These are phyloP conservation scores for Erucastrum elatum DNA, from an alignment of 345 rosid species.

Conservation along the genomic window DNA sequence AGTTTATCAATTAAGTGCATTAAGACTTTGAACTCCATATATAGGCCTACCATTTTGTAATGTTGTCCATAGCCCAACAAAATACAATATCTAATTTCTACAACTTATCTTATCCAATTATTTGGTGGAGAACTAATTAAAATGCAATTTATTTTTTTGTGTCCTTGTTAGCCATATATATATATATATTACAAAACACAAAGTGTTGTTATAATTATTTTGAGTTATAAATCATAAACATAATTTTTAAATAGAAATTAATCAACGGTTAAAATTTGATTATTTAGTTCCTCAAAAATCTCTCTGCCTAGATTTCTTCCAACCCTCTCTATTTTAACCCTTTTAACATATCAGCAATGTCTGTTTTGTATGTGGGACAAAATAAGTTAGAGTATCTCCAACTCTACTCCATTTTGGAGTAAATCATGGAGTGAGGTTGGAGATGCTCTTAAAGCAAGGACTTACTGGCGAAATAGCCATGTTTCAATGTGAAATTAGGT, in stretches of 20 bases:
- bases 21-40: constrained; percentile 11
- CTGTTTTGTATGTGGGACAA: too few relatives aligned
- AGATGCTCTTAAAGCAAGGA: too few relatives aligned
- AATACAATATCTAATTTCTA: background rate
- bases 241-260: background rate
- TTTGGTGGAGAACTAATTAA: background rate
- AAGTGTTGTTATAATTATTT: background rate
- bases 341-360: too few relatives aligned
- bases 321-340: too few relatives aligned
- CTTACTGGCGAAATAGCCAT: too few relatives aligned
- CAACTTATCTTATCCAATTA: background rate
- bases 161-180: too few relatives aligned
- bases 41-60: constrained; percentile 12
- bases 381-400: too few relatives aligned
- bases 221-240: background rate
- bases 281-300: too few relatives aligned
- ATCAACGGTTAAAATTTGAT: background rate
- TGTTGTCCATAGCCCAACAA: background rate
- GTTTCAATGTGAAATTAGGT: too few relatives aligned
- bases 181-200: background rate
- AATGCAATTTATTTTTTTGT: background rate
- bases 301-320: too few relatives aligned
- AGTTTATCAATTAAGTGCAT: constrained; percentile 1
- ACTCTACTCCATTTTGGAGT: too few relatives aligned
- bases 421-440: too few relatives aligned